Conservation (phyloP, 139 green algal species). For the Microglena sp. region DNA sequence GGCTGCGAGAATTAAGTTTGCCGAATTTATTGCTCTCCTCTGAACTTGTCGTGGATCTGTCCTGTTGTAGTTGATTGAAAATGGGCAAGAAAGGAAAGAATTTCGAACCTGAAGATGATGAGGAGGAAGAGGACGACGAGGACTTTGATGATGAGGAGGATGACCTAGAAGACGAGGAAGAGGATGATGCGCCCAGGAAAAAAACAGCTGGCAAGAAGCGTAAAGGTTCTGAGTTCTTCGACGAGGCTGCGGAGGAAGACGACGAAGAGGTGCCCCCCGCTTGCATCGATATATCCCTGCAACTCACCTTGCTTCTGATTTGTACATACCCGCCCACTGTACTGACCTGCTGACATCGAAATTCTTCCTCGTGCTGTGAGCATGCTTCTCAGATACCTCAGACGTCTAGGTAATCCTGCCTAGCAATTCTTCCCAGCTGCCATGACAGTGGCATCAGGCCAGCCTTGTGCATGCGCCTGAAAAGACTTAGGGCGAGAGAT, state of each 20-base stretch:
- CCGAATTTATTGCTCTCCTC: no score
- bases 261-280: conserved; percentile 31
- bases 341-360: neutral
- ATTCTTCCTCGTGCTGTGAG: neutral
- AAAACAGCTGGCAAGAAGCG: neutral
- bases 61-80: no score
- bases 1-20: no score
- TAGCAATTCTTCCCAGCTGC: no score
- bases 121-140: conserved; percentile 16
- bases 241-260: conserved; percentile 74
- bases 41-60: no score
- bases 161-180: conserved; percentile 25
- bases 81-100: conserved; percentile 2
- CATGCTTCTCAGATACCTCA: neutral
- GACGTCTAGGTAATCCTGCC: no score
- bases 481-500: no score
- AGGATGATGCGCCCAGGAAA: conserved; percentile 15
- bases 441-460: no score
- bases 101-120: conserved; percentile 15
- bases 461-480: no score
- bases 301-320: neutral
- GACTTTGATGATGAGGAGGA: conserved; percentile 28
- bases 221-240: conserved; percentile 38
- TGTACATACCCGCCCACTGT: neutral
- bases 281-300: neutral